phyloP scores from a whole-genome alignment of 83 land plant species.

The Larix sibirica region DNA sequence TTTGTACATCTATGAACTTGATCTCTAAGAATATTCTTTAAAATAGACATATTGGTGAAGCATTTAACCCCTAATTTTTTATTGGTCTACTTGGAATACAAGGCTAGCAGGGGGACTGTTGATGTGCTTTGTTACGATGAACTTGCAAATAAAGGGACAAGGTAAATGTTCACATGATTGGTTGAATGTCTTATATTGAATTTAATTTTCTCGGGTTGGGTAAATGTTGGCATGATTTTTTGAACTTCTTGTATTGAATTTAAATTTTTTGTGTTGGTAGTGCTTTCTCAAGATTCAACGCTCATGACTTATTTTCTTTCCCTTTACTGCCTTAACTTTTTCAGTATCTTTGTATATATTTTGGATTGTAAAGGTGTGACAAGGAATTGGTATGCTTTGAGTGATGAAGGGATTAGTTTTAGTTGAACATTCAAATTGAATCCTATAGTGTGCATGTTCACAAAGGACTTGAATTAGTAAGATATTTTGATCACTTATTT shows the following conservation, averaged over 20 bases:
- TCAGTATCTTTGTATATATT: not conserved
- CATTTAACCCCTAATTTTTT: too few species aligned
- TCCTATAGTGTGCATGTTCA: too few species aligned
- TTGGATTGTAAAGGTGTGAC: not conserved
- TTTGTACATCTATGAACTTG: not conserved
- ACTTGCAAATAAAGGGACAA: conserved; percentile 80
- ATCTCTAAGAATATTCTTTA: not conserved
- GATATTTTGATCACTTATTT: too few species aligned
- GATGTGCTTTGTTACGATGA: conserved; percentile 96
- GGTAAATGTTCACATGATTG: conserved; percentile 39
- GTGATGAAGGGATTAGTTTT: too few species aligned
- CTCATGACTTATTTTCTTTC: not conserved
- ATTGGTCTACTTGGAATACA: conserved; percentile 27
- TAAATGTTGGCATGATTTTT: too few species aligned
- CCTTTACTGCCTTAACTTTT: not conserved
- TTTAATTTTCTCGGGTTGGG: not conserved
- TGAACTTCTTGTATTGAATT: not conserved
- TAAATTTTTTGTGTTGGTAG: not conserved
- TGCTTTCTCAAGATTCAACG: not conserved
- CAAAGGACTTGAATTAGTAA: too few species aligned
- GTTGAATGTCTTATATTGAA: not conserved
- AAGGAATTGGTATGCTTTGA: too few species aligned
- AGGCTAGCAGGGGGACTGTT: conserved; percentile 95
- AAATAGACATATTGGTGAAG: too few species aligned
- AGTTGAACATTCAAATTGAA: too few species aligned